Evolutionary conservation across 306 rosid species (phyloP), one percentile per base, ranked within the genome.

Genomic region (Cucumis hystrix): DNA sequence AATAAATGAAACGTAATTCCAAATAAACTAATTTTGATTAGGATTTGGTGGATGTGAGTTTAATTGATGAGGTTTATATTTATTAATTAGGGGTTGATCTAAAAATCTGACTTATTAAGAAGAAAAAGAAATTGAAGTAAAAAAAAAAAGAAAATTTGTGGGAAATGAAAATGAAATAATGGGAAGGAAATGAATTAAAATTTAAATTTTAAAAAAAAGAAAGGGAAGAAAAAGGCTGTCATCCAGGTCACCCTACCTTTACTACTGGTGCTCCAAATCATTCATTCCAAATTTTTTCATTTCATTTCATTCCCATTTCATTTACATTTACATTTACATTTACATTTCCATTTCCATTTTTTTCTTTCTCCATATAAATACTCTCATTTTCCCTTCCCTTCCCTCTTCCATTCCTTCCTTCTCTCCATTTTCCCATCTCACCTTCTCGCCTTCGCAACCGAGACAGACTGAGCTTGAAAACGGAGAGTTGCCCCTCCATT

Each of bases 211-310:
- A 40, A 6, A 40, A 6, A 9, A 41, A 41, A 41, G 12, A 43
- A 10, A 43, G 49, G 49, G 49, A 43, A 43, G 49, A 43, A 43
- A 43, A 43, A 78, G 75, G 80, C 55, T 78, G 75, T 66, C 80
- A 78, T 56, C 80, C 80, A 78, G 80, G 80, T 78, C 80, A 78
- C 54, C 75, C 63, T n/a, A 78, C 37, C 80, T 78, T 78, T 78
- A 78, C 75, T 78, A 78, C 75, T 54, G 47, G 75, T 78, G 75
- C 56, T 78, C 65, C 55, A 78, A 78, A 78, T 78, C 64, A 78
- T 78, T 64, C 65, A 54, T 76, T 63, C 64, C 37, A 64, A 65
- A 66, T 78, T 56, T 52, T 1, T 77, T 74, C 13, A 51, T 60
- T 43, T 77, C 80, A 77, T 59, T 77, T 51, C 73, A 21, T 69